These are phyloP conservation scores for Vicia faba DNA, from an alignment of 306 rosid species.

Conservation along the genomic window DNA sequence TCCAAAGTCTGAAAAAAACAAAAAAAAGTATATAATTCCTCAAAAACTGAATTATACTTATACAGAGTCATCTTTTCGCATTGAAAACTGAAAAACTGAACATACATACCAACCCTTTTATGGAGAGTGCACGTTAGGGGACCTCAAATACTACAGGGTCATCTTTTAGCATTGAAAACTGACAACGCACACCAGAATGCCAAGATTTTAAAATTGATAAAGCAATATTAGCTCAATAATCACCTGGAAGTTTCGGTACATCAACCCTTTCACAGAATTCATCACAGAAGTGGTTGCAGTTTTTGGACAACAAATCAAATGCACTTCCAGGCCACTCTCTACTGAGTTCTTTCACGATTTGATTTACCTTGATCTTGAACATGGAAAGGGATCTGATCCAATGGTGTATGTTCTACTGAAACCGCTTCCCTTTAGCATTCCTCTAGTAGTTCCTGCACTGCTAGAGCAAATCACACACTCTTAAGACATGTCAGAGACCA, in stretches of 20 bases:
- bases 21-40: no score
- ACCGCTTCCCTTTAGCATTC: no score
- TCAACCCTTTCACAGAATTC: conserved; percentile 85
- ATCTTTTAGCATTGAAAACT: neutral
- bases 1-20: no score
- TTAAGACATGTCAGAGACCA: neutral
- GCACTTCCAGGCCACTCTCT: conserved; percentile 95
- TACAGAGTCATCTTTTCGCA: no score
- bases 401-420: no score
- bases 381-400: no score
- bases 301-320: conserved; percentile 85
- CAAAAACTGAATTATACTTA: no score
- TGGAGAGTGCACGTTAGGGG: neutral
- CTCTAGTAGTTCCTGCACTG: conserved; percentile 25
- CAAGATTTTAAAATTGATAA: no score
- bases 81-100: no score
- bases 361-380: conserved; percentile 82
- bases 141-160: neutral
- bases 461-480: conserved; percentile 25
- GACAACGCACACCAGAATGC: conserved; percentile 6
- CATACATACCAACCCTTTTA: neutral
- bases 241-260: conserved; percentile 96
- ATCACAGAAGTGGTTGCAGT: conserved; percentile 98
- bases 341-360: conserved; percentile 91
- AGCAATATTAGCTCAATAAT: conserved; percentile 21